phyloP scores from a whole-genome alignment of 192 early-diverging fungal species.

The Coemansia sp. region DNA sequence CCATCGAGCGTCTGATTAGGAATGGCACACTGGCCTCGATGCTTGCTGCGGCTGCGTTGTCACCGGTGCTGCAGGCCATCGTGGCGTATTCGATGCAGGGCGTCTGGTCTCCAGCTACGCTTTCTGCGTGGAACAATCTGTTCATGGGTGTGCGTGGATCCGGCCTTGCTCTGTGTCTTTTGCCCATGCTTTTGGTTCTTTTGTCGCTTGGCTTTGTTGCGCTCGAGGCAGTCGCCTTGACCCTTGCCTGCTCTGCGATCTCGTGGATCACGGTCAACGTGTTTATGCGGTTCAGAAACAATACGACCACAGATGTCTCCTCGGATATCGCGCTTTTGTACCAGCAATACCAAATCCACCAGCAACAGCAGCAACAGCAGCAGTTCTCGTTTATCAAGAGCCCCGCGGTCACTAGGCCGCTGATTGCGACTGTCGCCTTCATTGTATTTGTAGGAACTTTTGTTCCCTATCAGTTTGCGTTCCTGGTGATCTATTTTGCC shows the following conservation, averaged over 20 bases:
- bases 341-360: not conserved
- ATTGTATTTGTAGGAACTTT: constrained; percentile 59
- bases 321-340: not conserved
- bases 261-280: constrained; percentile 4
- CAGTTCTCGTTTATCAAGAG: not conserved
- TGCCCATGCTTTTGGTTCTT: constrained; percentile 29
- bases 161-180: constrained; percentile 22
- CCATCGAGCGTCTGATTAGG: constrained; percentile 42
- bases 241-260: constrained; percentile 11
- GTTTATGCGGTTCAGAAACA: not conserved
- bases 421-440: constrained; percentile 34
- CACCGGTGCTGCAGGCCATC: constrained; percentile 29
- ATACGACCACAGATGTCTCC: not conserved
- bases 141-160: constrained; percentile 49
- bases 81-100: constrained; percentile 16
- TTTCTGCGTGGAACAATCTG: constrained; percentile 38
- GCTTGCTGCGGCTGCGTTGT: constrained; percentile 15
- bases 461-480: constrained; percentile 77
- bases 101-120: constrained; percentile 21
- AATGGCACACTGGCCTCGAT: constrained; percentile 27
- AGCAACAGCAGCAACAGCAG: not conserved
- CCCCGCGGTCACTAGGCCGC: constrained; percentile 7
- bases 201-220: constrained; percentile 42
- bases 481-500: constrained; percentile 61
- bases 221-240: constrained; percentile 30